A percentile compares a stretch with the other conserved stretches of the same genome.
Conservation (phyloP, 331 rosid species). For the Rosa hybrid region DNA sequence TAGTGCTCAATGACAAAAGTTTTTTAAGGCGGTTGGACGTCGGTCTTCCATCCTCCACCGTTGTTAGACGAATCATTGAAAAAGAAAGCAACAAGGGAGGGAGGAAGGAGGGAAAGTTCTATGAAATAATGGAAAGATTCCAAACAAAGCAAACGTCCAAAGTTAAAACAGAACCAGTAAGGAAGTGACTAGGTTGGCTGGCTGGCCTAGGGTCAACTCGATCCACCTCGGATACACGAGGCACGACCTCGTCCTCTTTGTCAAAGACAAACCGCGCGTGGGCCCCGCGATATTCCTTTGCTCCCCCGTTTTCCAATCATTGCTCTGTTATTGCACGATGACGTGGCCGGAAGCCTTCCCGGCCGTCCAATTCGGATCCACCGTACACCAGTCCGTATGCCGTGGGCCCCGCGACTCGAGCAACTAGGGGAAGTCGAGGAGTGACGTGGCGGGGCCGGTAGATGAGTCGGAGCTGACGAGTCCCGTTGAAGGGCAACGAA, state of each 20-base stretch:
- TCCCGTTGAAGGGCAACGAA: background rate
- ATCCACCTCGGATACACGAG: slow-evolving; percentile 40
- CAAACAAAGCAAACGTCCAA: background rate
- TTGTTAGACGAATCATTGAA: background rate
- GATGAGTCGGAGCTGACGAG: slow-evolving; percentile 30
- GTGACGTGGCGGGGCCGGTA: background rate
- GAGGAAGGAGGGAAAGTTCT: background rate
- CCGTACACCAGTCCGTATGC: background rate
- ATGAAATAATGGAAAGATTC: background rate
- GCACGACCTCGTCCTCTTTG: slow-evolving; percentile 20
- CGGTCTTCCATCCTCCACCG: background rate
- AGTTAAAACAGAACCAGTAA: background rate
- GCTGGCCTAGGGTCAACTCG: background rate
- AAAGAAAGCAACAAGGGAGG: background rate
- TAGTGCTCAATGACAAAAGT: too few relatives aligned
- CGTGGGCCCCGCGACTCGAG: background rate
- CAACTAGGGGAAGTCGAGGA: background rate
- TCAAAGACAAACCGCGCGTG: background rate
- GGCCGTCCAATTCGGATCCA: background rate
- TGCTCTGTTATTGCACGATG: background rate
- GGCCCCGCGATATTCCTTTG: background rate
- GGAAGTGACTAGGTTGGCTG: background rate
- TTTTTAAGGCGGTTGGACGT: too few relatives aligned
- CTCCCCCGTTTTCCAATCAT: background rate
- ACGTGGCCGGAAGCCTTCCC: too few relatives aligned